Percentiles rank a stretch among this genome's conserved stretches.
Conservation (phyloP, 495 filamentous ascomycete species). For the Aspergillus leporis region DNA sequence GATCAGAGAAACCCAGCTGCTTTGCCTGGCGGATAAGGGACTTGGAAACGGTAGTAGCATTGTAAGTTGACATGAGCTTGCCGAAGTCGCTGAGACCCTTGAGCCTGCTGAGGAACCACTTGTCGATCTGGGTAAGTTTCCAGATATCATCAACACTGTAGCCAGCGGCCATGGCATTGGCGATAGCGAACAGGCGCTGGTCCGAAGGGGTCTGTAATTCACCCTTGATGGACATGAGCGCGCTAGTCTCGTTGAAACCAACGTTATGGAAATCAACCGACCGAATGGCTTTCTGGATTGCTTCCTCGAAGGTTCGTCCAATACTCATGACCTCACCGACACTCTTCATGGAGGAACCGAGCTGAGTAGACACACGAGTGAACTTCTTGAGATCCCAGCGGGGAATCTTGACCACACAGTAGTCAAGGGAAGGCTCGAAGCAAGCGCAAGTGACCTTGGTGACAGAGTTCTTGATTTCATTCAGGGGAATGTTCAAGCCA, state of each 20-base stretch:
- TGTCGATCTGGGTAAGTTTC: conserved; percentile 90
- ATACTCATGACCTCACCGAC: conserved; percentile 99
- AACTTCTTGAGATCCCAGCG: conserved; percentile 99
- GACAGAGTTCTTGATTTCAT: conserved; percentile 94
- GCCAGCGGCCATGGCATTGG: conserved; percentile 92
- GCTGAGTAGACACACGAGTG: conserved; percentile 88
- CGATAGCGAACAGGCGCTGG: conserved; percentile 95
- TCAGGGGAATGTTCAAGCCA: conserved; percentile 89
- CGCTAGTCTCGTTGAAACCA: conserved; percentile 88
- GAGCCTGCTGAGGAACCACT: conserved; percentile 85
- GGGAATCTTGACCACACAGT: conserved; percentile 98
- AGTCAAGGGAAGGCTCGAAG: conserved; percentile 98
- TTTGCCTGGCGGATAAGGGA: conserved; percentile 78
- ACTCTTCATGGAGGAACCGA: conserved; percentile 99
- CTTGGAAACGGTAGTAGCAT: conserved; percentile 63
- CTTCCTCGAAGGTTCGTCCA: conserved; percentile 94
- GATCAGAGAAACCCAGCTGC: conserved; percentile 90
- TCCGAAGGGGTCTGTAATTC: conserved; percentile 97
- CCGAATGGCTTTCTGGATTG: conserved; percentile 96
- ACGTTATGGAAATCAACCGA: conserved; percentile 93
- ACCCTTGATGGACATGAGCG: conserved; percentile 92
- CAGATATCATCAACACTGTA: conserved; percentile 96
- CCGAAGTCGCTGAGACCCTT: conserved; percentile 89
- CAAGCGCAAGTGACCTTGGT: conserved; percentile 96
- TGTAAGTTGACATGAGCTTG: conserved; percentile 71